A percentile compares a stretch with the other conserved stretches of the same genome.
These are phyloP conservation scores for Russula lepida DNA, from an alignment of 768 basidiomycete genomes.

Conservation along the genomic window DNA sequence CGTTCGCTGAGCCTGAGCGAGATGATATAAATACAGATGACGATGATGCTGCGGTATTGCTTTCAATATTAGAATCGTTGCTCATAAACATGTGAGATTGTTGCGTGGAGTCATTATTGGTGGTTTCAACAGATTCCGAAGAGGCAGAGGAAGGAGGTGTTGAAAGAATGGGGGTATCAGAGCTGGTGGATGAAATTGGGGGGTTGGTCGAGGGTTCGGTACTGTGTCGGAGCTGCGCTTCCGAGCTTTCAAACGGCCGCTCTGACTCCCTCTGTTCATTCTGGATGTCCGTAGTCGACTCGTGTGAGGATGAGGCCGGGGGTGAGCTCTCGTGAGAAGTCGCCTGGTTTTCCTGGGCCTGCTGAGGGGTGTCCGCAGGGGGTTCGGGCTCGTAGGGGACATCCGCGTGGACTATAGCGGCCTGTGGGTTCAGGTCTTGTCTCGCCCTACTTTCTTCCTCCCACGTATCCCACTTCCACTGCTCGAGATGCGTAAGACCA, in stretches of 20 bases:
- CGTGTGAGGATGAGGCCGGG: neutral
- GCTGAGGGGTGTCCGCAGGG: constrained; percentile 12
- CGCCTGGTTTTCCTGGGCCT: neutral
- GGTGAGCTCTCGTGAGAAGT: neutral
- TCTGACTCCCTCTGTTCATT: neutral
- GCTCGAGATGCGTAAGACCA: constrained; percentile 91
- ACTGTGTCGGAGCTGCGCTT: constrained; percentile 12
- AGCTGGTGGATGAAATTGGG: neutral
- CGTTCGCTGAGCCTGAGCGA: neutral
- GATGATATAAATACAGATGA: constrained; percentile 15
- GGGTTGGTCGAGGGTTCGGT: constrained; percentile 5
- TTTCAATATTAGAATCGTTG: neutral
- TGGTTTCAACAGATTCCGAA: neutral
- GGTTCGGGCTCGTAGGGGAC: constrained; percentile 19
- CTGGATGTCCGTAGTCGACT: neutral
- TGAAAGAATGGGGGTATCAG: constrained; percentile 1
- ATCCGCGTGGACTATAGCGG: constrained; percentile 23
- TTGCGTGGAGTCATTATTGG: neutral
- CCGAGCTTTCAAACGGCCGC: neutral
- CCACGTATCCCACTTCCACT: constrained; percentile 91
- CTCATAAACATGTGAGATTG: neutral
- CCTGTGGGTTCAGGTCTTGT: constrained; percentile 27
- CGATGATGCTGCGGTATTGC: neutral
- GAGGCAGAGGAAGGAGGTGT: neutral
- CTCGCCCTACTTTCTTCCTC: constrained; percentile 56